Evolutionary conservation across 2,329 filamentous ascomycete genomes (phyloP).

Genomic region (Calonectria ilicicola): DNA sequence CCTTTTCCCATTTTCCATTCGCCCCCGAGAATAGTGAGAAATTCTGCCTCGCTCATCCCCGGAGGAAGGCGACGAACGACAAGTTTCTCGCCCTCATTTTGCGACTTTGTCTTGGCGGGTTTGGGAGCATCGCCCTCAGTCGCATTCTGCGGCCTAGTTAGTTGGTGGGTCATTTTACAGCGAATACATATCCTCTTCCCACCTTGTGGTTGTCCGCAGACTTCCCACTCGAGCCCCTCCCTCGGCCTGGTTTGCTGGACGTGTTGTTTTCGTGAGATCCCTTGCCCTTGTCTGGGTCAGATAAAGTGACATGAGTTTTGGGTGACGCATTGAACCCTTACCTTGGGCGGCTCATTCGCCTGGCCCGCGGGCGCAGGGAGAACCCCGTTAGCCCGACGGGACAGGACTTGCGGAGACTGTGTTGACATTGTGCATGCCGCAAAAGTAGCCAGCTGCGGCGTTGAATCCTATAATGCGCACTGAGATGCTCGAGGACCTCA

Average conservation of each 20-base stretch:
- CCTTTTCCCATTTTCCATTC: slow-evolving; percentile 86
- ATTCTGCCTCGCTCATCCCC: slow-evolving; percentile 84
- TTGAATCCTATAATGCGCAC: slow-evolving; percentile 30
- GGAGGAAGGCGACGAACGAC: slow-evolving; percentile 88
- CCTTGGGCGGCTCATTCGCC: slow-evolving; percentile 44
- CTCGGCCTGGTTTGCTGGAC: slow-evolving; percentile 38
- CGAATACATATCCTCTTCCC: slow-evolving; percentile 24
- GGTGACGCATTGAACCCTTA: slow-evolving; percentile 33
- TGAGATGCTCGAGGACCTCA: slow-evolving; percentile 29
- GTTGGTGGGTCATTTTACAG: slow-evolving; percentile 20
- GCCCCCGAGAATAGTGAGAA: slow-evolving; percentile 76
- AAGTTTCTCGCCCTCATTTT: slow-evolving; percentile 78
- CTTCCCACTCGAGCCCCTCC: slow-evolving; percentile 44
- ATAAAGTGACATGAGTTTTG: slow-evolving; percentile 26
- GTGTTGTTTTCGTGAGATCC: slow-evolving; percentile 37
- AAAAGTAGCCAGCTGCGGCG: slow-evolving; percentile 31
- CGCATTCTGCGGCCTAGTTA: slow-evolving; percentile 39
- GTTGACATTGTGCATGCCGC: slow-evolving; percentile 53
- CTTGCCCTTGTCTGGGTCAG: slow-evolving; percentile 41
- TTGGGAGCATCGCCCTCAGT: slow-evolving; percentile 46
- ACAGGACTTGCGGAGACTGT: slow-evolving; percentile 50
- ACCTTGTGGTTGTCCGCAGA: slow-evolving; percentile 45
- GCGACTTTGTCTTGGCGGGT: slow-evolving; percentile 45
- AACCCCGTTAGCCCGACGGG: slow-evolving; percentile 50
- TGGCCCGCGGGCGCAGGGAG: slow-evolving; percentile 39